Percentiles rank a stretch among this genome's conserved stretches.
phyloP scores from a whole-genome alignment of 2,329 filamentous ascomycete species.

The Alternaria novae-zelandiae region DNA sequence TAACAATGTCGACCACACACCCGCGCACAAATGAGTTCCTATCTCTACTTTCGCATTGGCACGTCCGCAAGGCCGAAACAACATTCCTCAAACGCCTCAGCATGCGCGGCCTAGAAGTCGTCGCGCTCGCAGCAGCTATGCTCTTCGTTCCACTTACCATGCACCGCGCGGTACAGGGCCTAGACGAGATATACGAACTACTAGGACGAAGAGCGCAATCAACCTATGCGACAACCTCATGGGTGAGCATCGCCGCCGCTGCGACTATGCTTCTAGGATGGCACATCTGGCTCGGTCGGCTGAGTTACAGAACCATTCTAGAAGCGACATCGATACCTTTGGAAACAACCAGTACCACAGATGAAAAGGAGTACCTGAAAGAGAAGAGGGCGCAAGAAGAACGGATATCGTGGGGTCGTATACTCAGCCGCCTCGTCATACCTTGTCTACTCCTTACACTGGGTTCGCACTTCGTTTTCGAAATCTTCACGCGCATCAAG shows the following conservation, averaged over 20 bases:
- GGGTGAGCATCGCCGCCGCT: conserved; percentile 6
- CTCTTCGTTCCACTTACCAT: conserved; percentile 18
- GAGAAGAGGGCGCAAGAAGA: background rate
- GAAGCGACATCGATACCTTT: background rate
- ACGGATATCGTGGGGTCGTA: conserved; percentile 12
- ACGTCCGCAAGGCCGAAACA: conserved; percentile 5
- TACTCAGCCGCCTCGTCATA: conserved; percentile 16
- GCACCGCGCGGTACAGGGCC: conserved; percentile 17
- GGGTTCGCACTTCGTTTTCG: conserved; percentile 9
- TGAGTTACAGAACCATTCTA: conserved; percentile 15
- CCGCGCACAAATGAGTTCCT: background rate
- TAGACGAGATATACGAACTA: conserved; percentile 22
- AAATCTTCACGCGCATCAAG: background rate
- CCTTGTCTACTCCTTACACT: conserved; percentile 12
- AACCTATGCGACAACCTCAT: conserved; percentile 4
- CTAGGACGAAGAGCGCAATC: conserved; percentile 23
- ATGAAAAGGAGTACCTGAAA: background rate
- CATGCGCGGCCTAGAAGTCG: conserved; percentile 18
- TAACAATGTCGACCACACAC: conserved; percentile 13
- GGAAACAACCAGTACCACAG: background rate
- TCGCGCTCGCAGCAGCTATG: conserved; percentile 18
- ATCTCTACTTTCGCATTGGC: conserved; percentile 6
- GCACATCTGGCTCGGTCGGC: conserved; percentile 19
- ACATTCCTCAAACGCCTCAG: conserved; percentile 7
- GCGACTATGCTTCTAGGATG: conserved; percentile 16